Percentiles rank a stretch among this genome's conserved stretches.
These are phyloP conservation scores for Cladorrhinum sp. DNA, from an alignment of 2,329 filamentous ascomycete species.

Conservation along the genomic window DNA sequence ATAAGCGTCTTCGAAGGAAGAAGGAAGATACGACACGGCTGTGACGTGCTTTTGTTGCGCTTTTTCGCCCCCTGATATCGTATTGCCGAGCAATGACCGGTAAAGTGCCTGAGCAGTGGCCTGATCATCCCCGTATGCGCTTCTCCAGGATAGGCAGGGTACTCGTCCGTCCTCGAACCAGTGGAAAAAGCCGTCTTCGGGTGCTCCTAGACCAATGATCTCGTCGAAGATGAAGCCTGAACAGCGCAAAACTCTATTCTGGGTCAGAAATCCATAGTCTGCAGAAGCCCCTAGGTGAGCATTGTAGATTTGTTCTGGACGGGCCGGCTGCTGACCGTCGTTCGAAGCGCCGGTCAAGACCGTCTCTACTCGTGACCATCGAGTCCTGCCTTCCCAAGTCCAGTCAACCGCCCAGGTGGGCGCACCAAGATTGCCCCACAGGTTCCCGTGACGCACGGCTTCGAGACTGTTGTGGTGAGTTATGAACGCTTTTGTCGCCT, in stretches of 20 bases:
- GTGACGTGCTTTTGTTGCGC: not conserved
- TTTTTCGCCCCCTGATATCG: not conserved
- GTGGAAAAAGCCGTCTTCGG: not conserved
- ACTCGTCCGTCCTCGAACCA: not conserved
- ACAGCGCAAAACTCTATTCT: not conserved
- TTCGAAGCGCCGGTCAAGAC: not conserved
- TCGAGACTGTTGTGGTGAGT: constrained; percentile 1
- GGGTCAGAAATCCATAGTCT: not conserved
- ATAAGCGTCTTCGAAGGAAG: no score
- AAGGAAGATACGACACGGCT: not conserved
- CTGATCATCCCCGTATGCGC: not conserved
- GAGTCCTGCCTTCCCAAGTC: constrained; percentile 8
- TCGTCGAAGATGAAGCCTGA: constrained; percentile 8
- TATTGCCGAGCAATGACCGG: not conserved
- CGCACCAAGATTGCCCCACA: not conserved
- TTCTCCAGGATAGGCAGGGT: not conserved
- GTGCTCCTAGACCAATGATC: constrained; percentile 8
- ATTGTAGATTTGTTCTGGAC: no score
- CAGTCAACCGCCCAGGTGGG: constrained; percentile 14
- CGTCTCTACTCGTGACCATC: constrained; percentile 6
- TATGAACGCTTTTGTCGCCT: no score
- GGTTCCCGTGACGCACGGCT: constrained; percentile 9
- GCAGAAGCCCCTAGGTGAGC: no score
- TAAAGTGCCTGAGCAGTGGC: not conserved
- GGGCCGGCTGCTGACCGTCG: no score